Evolutionary conservation across 306 rosid genomes (phyloP), one percentile per base, ranked within the genome.

Genomic region (Quercus variabilis): DNA sequence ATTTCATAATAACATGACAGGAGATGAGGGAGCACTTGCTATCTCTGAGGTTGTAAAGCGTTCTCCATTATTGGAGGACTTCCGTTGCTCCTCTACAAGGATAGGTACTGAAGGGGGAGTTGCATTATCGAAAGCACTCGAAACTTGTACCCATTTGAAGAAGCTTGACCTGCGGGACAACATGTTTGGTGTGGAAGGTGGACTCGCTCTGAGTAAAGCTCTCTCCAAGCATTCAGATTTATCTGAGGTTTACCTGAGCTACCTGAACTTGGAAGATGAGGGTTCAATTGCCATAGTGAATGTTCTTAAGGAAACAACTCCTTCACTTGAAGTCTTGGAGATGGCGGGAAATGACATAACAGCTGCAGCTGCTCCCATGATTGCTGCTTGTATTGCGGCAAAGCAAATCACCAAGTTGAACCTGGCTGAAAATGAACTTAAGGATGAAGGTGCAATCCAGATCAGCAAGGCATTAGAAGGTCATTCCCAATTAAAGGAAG

Each of bases 121-220:
- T 78, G 93, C 97, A 83, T 85, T 96, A 76, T 88, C 83, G 49
- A 76, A 83, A 28, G 90, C 99, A 71, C 88, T 96, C 5, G 89
- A 73, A 55, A 85, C 77, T 57, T 91, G 93, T 74, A 52, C 86
- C 76, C 78, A 71, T 80, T 63, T 96, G 85, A 85, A 81, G 90
- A 91, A 90, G 94, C 93, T 96, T 43, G 98, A 96, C 77, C 83
- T 96, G 69, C 84, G 90, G 65, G 99, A 96, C 85, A 96, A 96
- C 90, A 96, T 91, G 93, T 89, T 96, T 81, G 99, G 96, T 4
- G 86, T 87, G 35, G 96, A 91, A 59, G 92, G 90, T 75, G 99
- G 96, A 74, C 21, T 91, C 68, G 86, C 96, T 49, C 82, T 96
- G 73, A 91, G 97, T 80, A 90, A 85, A 89, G 90, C 97, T 69